phyloP scores from a whole-genome alignment of 2,329 filamentous ascomycete species.

The Remersonia thermophila region DNA sequence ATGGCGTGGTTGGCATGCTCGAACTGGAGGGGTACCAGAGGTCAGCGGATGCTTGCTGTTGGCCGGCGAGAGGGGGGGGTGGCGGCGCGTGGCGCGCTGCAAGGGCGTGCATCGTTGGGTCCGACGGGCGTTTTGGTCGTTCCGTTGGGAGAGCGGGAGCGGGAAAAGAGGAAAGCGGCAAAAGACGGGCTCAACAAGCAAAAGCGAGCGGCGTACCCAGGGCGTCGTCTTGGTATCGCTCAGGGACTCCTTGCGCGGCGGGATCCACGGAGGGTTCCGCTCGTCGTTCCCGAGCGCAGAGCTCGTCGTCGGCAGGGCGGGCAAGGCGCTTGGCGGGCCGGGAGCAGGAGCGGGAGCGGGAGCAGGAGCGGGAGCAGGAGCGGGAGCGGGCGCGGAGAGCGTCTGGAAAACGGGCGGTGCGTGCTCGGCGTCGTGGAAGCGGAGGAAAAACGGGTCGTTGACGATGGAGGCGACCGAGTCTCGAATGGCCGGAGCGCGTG shows the following conservation, averaged over 20 bases:
- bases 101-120: no score
- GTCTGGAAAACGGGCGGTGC: neutral
- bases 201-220: slow-evolving; percentile 16
- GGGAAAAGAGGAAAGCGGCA: no score
- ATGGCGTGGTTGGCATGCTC: slow-evolving; percentile 26
- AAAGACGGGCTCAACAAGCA: neutral
- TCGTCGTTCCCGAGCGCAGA: slow-evolving; percentile 24
- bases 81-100: no score
- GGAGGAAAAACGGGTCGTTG: slow-evolving; percentile 44
- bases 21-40: slow-evolving; percentile 10
- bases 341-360: no score
- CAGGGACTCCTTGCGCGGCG: slow-evolving; percentile 37
- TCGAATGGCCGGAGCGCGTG: slow-evolving; percentile 20
- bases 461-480: slow-evolving; percentile 41
- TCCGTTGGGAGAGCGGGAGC: no score
- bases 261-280: slow-evolving; percentile 31
- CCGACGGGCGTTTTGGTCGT: no score
- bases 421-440: slow-evolving; percentile 27
- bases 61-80: no score
- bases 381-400: no score
- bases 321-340: neutral
- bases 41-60: no score
- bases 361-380: no score
- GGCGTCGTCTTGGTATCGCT: slow-evolving; percentile 21
- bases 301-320: neutral